Percentiles rank a stretch among this genome's conserved stretches.
phyloP scores from a whole-genome alignment of 228 moss, liverwort and hornwort genomes.

The Sphagnum fallax region DNA sequence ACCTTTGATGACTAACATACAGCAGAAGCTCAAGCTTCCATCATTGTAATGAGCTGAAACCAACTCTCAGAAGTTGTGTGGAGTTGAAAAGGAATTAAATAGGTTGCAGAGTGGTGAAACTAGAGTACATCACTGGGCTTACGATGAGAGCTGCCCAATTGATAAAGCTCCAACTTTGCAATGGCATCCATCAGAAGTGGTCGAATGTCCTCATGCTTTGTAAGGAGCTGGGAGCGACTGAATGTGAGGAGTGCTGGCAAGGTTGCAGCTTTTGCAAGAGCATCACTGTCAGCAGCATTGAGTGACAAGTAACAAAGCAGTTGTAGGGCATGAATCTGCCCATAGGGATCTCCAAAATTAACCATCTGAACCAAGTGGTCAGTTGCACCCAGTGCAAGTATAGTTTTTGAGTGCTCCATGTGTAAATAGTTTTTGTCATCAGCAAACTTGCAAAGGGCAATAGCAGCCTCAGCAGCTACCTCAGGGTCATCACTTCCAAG shows the following conservation, averaged over 20 bases:
- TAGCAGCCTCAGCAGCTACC: conserved; percentile 73
- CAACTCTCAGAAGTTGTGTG: too few relatives aligned
- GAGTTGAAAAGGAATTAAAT: too few relatives aligned
- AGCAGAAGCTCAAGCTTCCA: too few relatives aligned
- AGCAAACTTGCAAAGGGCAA: conserved; percentile 60
- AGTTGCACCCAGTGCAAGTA: conserved; percentile 46
- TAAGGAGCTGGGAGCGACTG: conserved; percentile 28
- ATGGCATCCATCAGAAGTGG: conserved; percentile 42
- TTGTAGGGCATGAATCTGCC: conserved; percentile 38
- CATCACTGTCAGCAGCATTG: conserved; percentile 52
- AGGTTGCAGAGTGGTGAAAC: background rate
- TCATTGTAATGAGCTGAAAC: too few relatives aligned
- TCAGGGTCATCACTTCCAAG: conserved; percentile 23
- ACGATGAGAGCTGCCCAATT: conserved; percentile 20
- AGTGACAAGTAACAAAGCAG: conserved; percentile 58
- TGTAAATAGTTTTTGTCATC: conserved; percentile 66
- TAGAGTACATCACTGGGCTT: conserved; percentile 14
- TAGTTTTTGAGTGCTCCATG: conserved; percentile 77
- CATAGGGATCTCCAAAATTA: conserved; percentile 19
- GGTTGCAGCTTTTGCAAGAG: conserved; percentile 41
- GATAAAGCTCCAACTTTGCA: conserved; percentile 51
- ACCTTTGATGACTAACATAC: too few relatives aligned
- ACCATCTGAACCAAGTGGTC: conserved; percentile 59
- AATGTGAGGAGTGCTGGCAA: conserved; percentile 37
- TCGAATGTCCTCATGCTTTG: conserved; percentile 20